Percentiles rank a stretch among this genome's conserved stretches.
Conservation (phyloP, 805 yeast species). For the Wickerhamiella musiphila region DNA sequence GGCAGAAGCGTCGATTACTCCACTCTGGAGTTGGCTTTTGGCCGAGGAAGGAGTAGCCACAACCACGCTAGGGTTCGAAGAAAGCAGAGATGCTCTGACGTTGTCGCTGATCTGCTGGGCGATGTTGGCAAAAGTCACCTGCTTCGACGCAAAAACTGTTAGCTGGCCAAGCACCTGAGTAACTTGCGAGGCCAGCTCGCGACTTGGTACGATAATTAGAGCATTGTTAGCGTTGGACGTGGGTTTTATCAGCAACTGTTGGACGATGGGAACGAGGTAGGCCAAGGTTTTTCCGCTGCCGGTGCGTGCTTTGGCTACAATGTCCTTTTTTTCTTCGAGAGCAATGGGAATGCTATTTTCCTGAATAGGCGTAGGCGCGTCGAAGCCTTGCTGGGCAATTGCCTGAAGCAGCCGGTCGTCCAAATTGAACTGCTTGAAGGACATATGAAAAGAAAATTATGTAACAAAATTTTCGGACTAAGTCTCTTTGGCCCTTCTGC, state of each 20-base stretch:
- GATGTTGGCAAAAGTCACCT: conserved; percentile 47
- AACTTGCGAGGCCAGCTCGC: conserved; percentile 83
- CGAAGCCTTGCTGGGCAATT: conserved; percentile 58
- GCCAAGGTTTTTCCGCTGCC: conserved; percentile 96
- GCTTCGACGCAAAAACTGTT: conserved; percentile 51
- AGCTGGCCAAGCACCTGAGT: conserved; percentile 49
- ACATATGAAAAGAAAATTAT: conserved; percentile 3
- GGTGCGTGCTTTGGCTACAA: conserved; percentile 84
- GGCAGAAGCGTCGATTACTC: conserved; percentile 33
- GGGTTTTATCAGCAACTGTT: conserved; percentile 40
- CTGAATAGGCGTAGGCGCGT: conserved; percentile 80
- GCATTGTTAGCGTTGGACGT: conserved; percentile 27
- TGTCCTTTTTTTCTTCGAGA: conserved; percentile 73
- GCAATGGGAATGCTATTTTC: conserved; percentile 86
- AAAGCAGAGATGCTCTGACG: conserved; percentile 51
- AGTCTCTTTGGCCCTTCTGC: too few species aligned
- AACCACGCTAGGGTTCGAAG: conserved; percentile 62
- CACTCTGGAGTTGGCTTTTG: conserved; percentile 29
- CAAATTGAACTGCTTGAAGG: conserved; percentile 57
- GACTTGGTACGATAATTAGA: conserved; percentile 77
- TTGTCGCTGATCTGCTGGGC: conserved; percentile 44
- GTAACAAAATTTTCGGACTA: conserved; percentile 1
- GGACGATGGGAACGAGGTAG: conserved; percentile 72
- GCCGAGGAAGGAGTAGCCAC: conserved; percentile 79
- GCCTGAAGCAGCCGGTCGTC: conserved; percentile 80